Base-by-base conservation (phyloP, 345 rosid species). In the Euphorbia peplus region DNA sequence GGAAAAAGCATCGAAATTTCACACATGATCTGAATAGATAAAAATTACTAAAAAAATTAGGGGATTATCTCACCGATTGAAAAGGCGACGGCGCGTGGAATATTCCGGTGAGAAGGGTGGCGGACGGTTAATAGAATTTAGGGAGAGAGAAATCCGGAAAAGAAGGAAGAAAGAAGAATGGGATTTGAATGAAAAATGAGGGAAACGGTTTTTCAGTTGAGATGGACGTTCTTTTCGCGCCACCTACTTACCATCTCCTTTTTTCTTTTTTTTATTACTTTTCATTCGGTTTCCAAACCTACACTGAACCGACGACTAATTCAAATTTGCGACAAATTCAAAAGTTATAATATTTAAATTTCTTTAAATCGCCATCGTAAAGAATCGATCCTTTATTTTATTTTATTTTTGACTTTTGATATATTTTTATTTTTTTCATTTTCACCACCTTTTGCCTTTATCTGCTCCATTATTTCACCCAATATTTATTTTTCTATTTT, bases 191-290 rank as follows among this genome's bases (percentile, higher is more conserved):
- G 18, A 24, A 41, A 30, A 50, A 44, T 62, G 54, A 72, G 42
- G 53, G 70, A 65, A 63, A 67, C 78, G 75, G 83, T 82, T 69
- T 75, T 73, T 71, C 79, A 64, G 75, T 58, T 50, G 75, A 75
- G 56, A 42, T 30, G 78, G 86, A 68, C 84, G 92, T 77, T 80
- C 73, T 74, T 85, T 89, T 88, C 86, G 96, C 93, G 92, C 90
- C 92, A 86, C 93, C 89, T 74, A 68, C 75, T 85, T 66, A 14
- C 18, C n/a, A n/a, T 6, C 3, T 26, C 2, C 1, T 0, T 2
- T 9, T 28, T 16, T 9, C 4, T n/a, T 16, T 56, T 2, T 30
- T 4, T n/a, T n/a, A n/a, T n/a, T n/a, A n/a, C 37, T 32, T 32
- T 32, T 13, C 13, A 9, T 66, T 30, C 19, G 26, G 30, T 24